Conservation (phyloP, 2,329 filamentous ascomycete genomes). For the Didymella exigua region DNA sequence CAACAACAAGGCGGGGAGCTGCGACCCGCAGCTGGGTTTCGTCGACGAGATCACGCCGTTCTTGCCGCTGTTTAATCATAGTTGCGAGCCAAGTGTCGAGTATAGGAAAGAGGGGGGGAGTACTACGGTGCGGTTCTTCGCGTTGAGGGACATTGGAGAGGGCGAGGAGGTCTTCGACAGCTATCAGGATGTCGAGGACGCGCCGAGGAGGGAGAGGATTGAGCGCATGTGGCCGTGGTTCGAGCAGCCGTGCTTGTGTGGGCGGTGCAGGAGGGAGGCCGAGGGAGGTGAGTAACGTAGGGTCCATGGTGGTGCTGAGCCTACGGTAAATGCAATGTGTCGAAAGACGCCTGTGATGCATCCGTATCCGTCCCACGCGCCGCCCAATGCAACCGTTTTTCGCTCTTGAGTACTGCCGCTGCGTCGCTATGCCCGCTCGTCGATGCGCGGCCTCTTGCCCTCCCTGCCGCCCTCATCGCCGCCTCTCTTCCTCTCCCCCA, state of each 20-base stretch:
- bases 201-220: conserved; percentile 8
- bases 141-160: conserved; percentile 2
- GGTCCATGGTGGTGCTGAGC: not conserved
- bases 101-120: conserved; percentile 19
- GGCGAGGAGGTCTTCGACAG: conserved; percentile 24
- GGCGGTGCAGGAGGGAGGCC: conserved; percentile 12
- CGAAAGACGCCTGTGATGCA: conserved; percentile 13
- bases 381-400: conserved; percentile 20
- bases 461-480: conserved; percentile 49
- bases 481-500: conserved; percentile 65
- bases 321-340: too few relatives aligned
- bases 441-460: conserved; percentile 53
- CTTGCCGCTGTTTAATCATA: conserved; percentile 44
- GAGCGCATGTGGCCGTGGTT: conserved; percentile 24
- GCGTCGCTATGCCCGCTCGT: conserved; percentile 22
- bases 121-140: conserved; percentile 19
- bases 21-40: conserved; percentile 27
- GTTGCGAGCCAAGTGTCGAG: conserved; percentile 39
- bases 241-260: conserved; percentile 18
- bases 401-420: too few relatives aligned
- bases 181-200: conserved; percentile 14
- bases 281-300: not conserved
- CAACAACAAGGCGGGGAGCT: conserved; percentile 43
- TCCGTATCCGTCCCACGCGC: conserved; percentile 12
- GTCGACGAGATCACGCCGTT: conserved; percentile 37